phyloP scores from a whole-genome alignment of 495 filamentous ascomycete species.

The Trichoderma parareesei region DNA sequence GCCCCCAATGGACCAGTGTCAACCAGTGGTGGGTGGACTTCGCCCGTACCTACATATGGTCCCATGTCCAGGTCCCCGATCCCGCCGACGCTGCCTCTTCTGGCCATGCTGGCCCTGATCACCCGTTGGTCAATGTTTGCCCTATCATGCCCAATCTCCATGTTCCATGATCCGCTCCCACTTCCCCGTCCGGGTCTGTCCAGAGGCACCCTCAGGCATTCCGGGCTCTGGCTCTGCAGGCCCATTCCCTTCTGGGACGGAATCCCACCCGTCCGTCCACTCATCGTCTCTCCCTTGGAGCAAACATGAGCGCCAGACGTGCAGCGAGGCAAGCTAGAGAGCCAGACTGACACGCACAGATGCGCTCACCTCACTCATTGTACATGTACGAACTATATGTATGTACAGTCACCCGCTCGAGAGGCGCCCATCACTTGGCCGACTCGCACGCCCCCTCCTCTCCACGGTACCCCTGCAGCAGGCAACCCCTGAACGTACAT shows the following conservation, averaged over 20 bases:
- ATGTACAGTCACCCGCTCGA: background rate
- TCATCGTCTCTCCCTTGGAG: background rate
- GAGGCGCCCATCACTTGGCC: constrained; percentile 1
- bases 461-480: background rate
- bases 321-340: constrained; percentile 4
- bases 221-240: background rate
- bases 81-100: constrained; percentile 9
- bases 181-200: background rate
- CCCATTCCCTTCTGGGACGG: constrained; percentile 7
- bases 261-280: background rate
- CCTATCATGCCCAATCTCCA: constrained; percentile 9
- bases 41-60: constrained; percentile 3
- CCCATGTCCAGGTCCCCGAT: constrained; percentile 7
- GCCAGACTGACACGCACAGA: constrained; percentile 3
- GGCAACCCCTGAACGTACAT: background rate
- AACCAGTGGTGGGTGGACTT: background rate
- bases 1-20: background rate
- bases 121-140: constrained; percentile 9
- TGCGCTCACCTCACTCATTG: background rate
- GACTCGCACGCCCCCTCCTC: constrained; percentile 6
- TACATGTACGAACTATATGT: too few relatives aligned
- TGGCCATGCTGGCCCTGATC: constrained; percentile 4
- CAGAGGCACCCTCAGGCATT: background rate
- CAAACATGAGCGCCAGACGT: constrained; percentile 11
- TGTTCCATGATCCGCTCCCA: background rate